These are phyloP conservation scores for Hippophae tibetana DNA, from an alignment of 306 rosid species.

Conservation along the genomic window DNA sequence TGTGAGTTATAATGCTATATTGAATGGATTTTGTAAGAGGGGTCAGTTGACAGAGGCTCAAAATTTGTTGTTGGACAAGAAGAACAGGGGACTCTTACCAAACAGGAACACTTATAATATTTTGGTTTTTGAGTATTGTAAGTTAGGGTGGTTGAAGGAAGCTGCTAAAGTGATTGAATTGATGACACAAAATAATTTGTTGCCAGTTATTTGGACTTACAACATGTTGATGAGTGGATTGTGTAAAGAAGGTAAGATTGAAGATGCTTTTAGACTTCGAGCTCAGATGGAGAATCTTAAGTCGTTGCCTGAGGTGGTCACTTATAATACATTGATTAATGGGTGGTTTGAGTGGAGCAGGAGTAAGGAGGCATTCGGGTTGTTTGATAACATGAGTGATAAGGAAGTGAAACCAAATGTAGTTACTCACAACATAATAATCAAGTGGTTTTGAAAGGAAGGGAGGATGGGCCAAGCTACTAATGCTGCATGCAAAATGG, in stretches of 20 bases:
- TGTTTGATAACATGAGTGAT: slow-evolving; percentile 51
- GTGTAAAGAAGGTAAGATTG: slow-evolving; percentile 60
- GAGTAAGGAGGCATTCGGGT: slow-evolving; percentile 32
- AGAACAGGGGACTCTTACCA: slow-evolving; percentile 40
- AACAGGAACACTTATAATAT: slow-evolving; percentile 56
- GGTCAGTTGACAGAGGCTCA: slow-evolving; percentile 45
- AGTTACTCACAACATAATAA: slow-evolving; percentile 60
- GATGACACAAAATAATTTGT: slow-evolving; percentile 39
- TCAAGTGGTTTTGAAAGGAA: slow-evolving; percentile 82
- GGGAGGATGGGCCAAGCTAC: slow-evolving; percentile 61
- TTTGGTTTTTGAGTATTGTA: slow-evolving; percentile 76
- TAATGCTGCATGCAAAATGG: slow-evolving; percentile 37
- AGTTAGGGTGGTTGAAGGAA: slow-evolving; percentile 61
- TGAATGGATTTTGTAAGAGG: slow-evolving; percentile 52
- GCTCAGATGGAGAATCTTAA: slow-evolving; percentile 60
- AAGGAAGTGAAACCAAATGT: slow-evolving; percentile 51
- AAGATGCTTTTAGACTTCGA: slow-evolving; percentile 58
- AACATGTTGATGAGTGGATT: slow-evolving; percentile 59
- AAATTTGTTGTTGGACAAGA: slow-evolving; percentile 59
- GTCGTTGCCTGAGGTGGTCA: slow-evolving; percentile 59
- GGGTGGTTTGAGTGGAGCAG: slow-evolving; percentile 44
- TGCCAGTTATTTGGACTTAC: slow-evolving; percentile 78
- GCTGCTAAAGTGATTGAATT: slow-evolving; percentile 54
- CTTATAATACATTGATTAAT: slow-evolving; percentile 77
- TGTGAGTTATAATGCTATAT: slow-evolving; percentile 61